phyloP scores from a whole-genome alignment of 116 monocot genomes.

The Cymodocea nodosa region DNA sequence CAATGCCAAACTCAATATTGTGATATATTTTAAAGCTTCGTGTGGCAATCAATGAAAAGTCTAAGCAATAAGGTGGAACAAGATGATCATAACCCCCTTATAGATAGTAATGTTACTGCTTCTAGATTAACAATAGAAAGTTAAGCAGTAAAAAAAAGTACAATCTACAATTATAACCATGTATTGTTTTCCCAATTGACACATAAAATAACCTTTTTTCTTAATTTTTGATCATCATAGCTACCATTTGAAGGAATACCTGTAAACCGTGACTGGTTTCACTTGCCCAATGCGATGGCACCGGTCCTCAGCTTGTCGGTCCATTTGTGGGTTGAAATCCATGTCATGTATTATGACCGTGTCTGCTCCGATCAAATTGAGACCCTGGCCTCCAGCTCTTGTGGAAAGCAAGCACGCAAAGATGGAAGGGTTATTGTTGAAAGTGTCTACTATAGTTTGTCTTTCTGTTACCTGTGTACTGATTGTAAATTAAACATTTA shows the following conservation, averaged over 20 bases:
- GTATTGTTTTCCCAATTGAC: not conserved
- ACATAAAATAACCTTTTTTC: not conserved
- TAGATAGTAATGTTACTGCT: too few relatives aligned
- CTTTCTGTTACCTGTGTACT: constrained; percentile 90
- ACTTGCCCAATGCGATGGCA: constrained; percentile 94
- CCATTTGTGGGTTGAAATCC: constrained; percentile 99
- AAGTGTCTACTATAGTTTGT: constrained; percentile 86
- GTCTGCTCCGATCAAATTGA: constrained; percentile 96
- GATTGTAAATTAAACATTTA: constrained; percentile 10
- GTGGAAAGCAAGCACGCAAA: constrained; percentile 96
- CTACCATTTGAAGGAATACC: constrained; percentile 23
- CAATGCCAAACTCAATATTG: not conserved
- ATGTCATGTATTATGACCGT: constrained; percentile 99
- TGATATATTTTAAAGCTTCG: not conserved
- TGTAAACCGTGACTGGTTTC: constrained; percentile 87
- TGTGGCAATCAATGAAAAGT: too few relatives aligned
- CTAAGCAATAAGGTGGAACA: too few relatives aligned
- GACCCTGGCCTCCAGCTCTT: constrained; percentile 92
- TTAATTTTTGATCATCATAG: not conserved
- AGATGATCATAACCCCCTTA: too few relatives aligned
- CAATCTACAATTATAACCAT: too few relatives aligned
- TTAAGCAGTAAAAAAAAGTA: not conserved
- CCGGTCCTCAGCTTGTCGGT: constrained; percentile 92
- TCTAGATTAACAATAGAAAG: not conserved
- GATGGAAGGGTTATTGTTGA: constrained; percentile 85